Conservation (phyloP, 2,329 filamentous ascomycete genomes). For the Aspergillus novofumigatus region DNA sequence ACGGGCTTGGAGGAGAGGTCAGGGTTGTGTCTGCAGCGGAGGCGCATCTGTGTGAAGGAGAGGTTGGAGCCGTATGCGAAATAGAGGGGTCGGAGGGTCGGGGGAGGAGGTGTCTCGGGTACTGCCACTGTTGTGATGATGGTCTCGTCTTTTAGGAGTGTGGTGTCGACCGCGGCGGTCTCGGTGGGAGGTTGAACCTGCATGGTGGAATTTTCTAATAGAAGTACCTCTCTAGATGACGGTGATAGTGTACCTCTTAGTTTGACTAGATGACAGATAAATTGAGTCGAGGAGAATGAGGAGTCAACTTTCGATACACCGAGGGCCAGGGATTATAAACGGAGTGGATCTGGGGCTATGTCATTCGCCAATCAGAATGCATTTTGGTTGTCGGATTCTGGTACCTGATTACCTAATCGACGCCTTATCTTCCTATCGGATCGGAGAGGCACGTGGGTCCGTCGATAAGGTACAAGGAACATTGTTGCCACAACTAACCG, state of each 20-base stretch:
- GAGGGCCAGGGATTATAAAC: background rate
- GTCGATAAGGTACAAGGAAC: too few species aligned
- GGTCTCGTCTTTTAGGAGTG: background rate
- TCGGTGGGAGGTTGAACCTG: background rate
- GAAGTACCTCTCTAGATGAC: background rate
- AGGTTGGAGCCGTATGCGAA: conserved; percentile 45
- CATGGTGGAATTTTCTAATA: background rate
- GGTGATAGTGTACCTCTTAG: background rate
- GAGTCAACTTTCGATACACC: background rate
- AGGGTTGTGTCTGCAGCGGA: conserved; percentile 33
- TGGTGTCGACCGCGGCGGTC: background rate
- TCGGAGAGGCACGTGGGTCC: too few species aligned
- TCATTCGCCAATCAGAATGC: background rate
- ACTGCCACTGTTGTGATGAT: background rate
- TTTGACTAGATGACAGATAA: background rate
- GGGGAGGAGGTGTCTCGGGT: conserved; percentile 9
- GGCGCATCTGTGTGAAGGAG: conserved; percentile 38
- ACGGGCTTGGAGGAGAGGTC: conserved; percentile 32
- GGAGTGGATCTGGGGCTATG: background rate
- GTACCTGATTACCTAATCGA: background rate
- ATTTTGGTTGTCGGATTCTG: background rate
- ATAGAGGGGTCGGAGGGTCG: conserved; percentile 33
- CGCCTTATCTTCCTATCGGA: background rate
- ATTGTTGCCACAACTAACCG: too few species aligned
- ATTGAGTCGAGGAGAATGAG: background rate